Evolutionary conservation across 163 green algal species (phyloP), one percentile per base, ranked within the genome.

Genomic region (Chlorella variabilis): DNA sequence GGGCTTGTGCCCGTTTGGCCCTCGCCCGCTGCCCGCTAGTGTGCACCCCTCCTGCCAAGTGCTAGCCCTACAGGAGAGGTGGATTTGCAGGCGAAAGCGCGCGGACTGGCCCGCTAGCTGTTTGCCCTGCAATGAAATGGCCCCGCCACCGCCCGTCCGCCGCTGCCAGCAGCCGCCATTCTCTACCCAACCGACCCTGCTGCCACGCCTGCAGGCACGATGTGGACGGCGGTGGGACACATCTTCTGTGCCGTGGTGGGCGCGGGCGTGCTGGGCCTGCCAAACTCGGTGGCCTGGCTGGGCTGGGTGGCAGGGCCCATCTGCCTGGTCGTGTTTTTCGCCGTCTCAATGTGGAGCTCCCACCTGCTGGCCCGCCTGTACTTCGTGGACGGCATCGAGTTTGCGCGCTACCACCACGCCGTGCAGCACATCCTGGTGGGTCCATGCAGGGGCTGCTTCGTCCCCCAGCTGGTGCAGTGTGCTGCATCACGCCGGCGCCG

Each of bases 261-360:
- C 21, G 74, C 84, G 0, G 84, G 84, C 9, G 75, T 89, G 9
- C 74, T 89, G 0, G 68, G 48, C 20, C 62, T 89, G 8, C 81
- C 81, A 20, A 66, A 83, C 54, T 70, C 75, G 5, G 31, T 87
- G 29, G 81, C 81, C 9, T 85, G 59, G 54, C 76, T 89, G 11
- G 85, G 85, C n/a, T 89, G 88, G 88, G 63, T 84, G 9, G 82
- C 74, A 1, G 88, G 82, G 0, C 77, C 80, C 21, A 61, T 89
- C 27, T 75, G 71, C 39, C 71, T 91, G n/a, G 33, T 69, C 18
- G 29, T 45, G 49, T 92, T 90, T 62, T 87, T 84, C 54, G 8
- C 33, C 1, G 69, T 90, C 48, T 89, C 75, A 2, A 48, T 85
- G 54, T 87, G 86, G 56, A 78, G 29, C 5, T 65, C 74, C 4